Conservation (phyloP, 2,329 filamentous ascomycete species). For the Beauveria pseudobassiana region DNA sequence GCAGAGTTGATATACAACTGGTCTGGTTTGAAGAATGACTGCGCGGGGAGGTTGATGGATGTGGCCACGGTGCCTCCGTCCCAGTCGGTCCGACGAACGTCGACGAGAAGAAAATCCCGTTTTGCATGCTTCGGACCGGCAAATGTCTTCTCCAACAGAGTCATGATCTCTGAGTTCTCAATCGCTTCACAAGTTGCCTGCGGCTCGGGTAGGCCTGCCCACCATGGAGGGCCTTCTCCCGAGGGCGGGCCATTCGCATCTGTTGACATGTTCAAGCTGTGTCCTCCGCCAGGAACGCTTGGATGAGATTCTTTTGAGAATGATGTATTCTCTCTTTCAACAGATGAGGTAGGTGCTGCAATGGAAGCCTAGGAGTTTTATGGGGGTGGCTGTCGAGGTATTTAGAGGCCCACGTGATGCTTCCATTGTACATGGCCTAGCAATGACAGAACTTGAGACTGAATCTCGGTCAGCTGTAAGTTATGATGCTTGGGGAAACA, state of each 20-base stretch:
- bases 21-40: slow-evolving; percentile 43
- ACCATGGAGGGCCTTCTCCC: slow-evolving; percentile 26
- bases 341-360: neutral
- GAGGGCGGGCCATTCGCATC: slow-evolving; percentile 4
- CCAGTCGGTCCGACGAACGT: slow-evolving; percentile 47
- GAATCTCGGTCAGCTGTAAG: no score
- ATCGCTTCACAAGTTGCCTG: slow-evolving; percentile 29
- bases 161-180: slow-evolving; percentile 32
- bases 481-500: no score
- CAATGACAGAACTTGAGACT: no score
- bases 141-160: slow-evolving; percentile 31
- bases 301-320: neutral
- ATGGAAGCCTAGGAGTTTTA: no score
- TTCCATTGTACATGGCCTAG: no score
- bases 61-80: slow-evolving; percentile 52
- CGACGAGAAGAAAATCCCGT: slow-evolving; percentile 39
- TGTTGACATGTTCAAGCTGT: neutral
- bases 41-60: slow-evolving; percentile 51
- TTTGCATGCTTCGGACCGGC: slow-evolving; percentile 20
- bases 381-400: no score
- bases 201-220: slow-evolving; percentile 36
- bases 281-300: neutral
- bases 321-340: neutral
- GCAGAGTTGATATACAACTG: slow-evolving; percentile 40
- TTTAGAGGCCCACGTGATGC: no score